Conservation (phyloP, 2,329 filamentous ascomycete species). For the Beauveria sp. region DNA sequence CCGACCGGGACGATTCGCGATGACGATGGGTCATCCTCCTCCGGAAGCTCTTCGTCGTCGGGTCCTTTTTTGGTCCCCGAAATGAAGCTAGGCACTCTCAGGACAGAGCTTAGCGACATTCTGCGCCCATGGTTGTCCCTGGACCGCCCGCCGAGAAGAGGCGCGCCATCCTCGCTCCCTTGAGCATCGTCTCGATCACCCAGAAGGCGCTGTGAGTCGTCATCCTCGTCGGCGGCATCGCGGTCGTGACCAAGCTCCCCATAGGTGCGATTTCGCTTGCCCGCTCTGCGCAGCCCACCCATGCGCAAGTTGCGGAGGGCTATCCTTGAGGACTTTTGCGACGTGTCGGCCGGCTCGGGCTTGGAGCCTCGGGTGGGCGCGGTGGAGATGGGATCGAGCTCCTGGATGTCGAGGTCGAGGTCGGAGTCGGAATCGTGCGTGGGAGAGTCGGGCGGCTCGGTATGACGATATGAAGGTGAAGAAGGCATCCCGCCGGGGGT, state of each 20-base stretch:
- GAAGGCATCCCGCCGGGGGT: slow-evolving; percentile 46
- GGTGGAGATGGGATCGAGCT: slow-evolving; percentile 61
- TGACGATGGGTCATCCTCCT: slow-evolving; percentile 57
- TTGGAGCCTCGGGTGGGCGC: slow-evolving; percentile 25
- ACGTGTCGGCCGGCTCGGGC: slow-evolving; percentile 22
- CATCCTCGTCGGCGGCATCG: slow-evolving; percentile 58
- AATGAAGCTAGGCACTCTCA: slow-evolving; percentile 19
- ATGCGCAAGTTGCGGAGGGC: slow-evolving; percentile 65
- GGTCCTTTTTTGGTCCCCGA: slow-evolving; percentile 27
- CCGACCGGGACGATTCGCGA: slow-evolving; percentile 73
- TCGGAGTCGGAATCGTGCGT: slow-evolving; percentile 66
- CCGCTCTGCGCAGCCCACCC: slow-evolving; percentile 51
- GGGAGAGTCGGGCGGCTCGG: slow-evolving; percentile 57
- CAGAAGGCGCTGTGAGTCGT: slow-evolving; percentile 61
- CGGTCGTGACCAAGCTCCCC: slow-evolving; percentile 51
- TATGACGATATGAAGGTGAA: slow-evolving; percentile 41
- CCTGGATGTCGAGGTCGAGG: slow-evolving; percentile 66
- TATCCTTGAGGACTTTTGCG: slow-evolving; percentile 51
- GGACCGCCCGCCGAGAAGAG: slow-evolving; percentile 50
- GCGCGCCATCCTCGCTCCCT: slow-evolving; percentile 60
- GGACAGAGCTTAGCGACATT: slow-evolving; percentile 20
- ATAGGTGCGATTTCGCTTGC: slow-evolving; percentile 48
- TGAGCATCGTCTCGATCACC: slow-evolving; percentile 53
- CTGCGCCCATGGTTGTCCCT: slow-evolving; percentile 14
- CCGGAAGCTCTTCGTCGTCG: slow-evolving; percentile 38